These are phyloP conservation scores for Rubia peregrina DNA, from an alignment of 305 asterid species.

Conservation along the genomic window DNA sequence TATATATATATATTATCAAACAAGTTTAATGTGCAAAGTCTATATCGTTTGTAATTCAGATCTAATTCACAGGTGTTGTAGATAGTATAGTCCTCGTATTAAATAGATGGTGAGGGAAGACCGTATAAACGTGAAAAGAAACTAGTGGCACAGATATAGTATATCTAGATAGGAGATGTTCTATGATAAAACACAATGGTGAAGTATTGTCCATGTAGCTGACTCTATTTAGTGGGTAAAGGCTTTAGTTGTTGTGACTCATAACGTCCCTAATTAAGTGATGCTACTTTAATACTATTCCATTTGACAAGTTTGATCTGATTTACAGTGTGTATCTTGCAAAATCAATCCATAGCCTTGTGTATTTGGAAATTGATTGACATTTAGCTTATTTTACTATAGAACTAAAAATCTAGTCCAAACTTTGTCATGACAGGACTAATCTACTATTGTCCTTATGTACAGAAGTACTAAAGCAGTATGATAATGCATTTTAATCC, in stretches of 20 bases:
- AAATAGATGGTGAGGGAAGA: not conserved
- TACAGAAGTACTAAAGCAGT: not conserved
- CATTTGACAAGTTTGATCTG: conserved; percentile 5
- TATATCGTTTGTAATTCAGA: not conserved
- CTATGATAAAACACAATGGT: not conserved
- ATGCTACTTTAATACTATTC: not conserved
- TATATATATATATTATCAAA: not conserved
- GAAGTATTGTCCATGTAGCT: not conserved
- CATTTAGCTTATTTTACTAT: not conserved
- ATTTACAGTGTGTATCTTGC: not conserved
- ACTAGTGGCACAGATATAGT: not conserved
- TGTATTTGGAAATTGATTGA: not conserved
- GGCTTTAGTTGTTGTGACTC: not conserved
- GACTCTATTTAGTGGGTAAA: not conserved
- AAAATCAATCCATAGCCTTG: not conserved
- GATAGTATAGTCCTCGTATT: not conserved
- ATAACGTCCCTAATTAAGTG: not conserved
- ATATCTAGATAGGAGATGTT: not conserved
- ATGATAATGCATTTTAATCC: conserved; percentile 13
- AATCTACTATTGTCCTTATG: not conserved
- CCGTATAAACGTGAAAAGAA: not conserved
- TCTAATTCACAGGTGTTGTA: not conserved
- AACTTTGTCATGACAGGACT: not conserved
- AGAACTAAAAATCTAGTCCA: not conserved
- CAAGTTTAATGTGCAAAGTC: not conserved